Conservation (phyloP, 176 grass and related monocot genomes). For the Oryza brachyantha region DNA sequence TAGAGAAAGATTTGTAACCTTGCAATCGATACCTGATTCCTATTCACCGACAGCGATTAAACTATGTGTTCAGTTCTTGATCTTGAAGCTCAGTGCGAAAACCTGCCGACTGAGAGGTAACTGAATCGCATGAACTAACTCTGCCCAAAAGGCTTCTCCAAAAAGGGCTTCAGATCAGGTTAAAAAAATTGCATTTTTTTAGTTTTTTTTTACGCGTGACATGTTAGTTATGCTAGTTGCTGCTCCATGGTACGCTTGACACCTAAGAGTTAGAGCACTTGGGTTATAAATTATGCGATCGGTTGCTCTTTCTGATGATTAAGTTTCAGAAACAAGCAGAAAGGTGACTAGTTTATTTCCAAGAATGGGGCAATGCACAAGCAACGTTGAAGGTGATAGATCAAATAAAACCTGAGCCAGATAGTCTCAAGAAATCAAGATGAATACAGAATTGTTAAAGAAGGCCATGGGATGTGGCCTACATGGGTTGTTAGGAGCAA, state of each 20-base stretch:
- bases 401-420: not conserved
- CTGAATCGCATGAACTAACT: not conserved
- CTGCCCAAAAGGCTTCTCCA: not conserved
- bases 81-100: not conserved
- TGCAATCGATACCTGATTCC: not conserved
- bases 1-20: not conserved
- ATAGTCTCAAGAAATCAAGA: constrained; percentile 22
- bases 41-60: constrained; percentile 9
- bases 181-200: not conserved
- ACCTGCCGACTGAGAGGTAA: not conserved
- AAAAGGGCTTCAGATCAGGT: constrained; percentile 1
- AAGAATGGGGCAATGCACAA: constrained; percentile 10
- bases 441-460: constrained; percentile 24
- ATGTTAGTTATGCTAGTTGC: not conserved
- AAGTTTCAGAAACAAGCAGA: constrained; percentile 31
- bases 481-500: constrained; percentile 51
- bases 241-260: constrained; percentile 16
- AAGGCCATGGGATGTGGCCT: constrained; percentile 15
- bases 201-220: constrained; percentile 1
- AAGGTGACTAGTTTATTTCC: constrained; percentile 25
- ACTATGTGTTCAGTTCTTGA: not conserved
- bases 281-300: not conserved
- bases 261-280: constrained; percentile 2
- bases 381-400: constrained; percentile 30
- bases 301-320: not conserved